Evolutionary conservation across 2,329 filamentous ascomycete species (phyloP), one percentile per base, ranked within the genome.

Genomic region (Aspergillus eucalypticola): DNA sequence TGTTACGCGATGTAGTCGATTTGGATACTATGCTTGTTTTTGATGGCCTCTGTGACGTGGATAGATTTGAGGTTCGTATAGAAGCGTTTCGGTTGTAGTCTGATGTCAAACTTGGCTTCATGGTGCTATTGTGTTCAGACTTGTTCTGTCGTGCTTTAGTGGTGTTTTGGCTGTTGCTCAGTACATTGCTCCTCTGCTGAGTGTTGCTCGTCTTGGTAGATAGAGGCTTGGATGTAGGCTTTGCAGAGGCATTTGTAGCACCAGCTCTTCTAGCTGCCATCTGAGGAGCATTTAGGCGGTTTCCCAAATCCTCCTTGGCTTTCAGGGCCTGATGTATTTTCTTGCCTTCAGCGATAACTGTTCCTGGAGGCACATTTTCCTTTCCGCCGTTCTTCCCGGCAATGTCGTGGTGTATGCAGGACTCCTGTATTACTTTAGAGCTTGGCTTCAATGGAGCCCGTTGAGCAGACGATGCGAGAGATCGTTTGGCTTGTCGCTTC

Each of bases 311-410:
- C 69, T 64, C 57, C 73, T 74, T 54, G 46, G 21, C 42, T 49
- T 59, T 69, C 56, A 49, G 56, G 48, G 39, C 61, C 35, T 48
- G 59, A 55, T 39, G 58, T 52, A 57, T 39, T 32, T 69, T 69
- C 1, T 71, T 69, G 50, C 64, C 51, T 10, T 62, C 57, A 38
- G 57, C 39, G 13, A 66, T 21, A 11, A 68, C 29, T 32, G 64
- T 55, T 3, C 80, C 81, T 1, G 85, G 86, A 13, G 85, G 85
- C 5, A 87, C 68, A 63, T 88, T 89, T 70, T 88, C 86, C 66
- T 89, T 89, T 5, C 86, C 86, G 4, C 80, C 80, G 35, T 83
- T 83, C 52, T 79, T 79, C 23, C 84, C 85, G 60, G 76, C 67
- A n/a, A 82, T 69, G 66, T 86, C 82, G 46, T 75, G 67, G 17